A percentile compares a stretch with the other conserved stretches of the same genome.
Evolutionary conservation across 164 flowering plant species (phyloP).

Genomic region (Aristolochia contorta): DNA sequence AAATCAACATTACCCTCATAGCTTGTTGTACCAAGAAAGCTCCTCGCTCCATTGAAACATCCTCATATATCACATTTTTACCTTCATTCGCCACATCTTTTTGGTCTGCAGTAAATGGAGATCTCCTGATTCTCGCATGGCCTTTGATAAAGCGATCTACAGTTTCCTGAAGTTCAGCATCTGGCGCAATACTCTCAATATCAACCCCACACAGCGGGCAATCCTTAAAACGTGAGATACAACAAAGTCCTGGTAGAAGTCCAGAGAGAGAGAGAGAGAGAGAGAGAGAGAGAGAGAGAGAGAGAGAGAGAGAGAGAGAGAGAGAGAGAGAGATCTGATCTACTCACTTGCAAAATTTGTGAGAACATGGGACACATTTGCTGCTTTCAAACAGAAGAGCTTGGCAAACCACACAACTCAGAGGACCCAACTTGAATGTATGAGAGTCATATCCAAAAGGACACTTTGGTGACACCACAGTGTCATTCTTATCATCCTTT

Average conservation of each 20-base stretch:
- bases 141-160: constrained; percentile 97
- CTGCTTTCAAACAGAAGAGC: constrained; percentile 78
- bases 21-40: constrained; percentile 96
- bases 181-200: constrained; percentile 71
- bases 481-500: constrained; percentile 23
- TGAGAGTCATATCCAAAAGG: constrained; percentile 87
- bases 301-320: not conserved
- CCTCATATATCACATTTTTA: constrained; percentile 65
- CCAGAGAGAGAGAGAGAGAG: not conserved
- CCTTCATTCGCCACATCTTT: constrained; percentile 25
- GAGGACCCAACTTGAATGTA: constrained; percentile 82
- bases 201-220: constrained; percentile 97
- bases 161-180: constrained; percentile 50
- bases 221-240: constrained; percentile 77
- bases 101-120: constrained; percentile 29
- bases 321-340: not conserved
- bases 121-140: constrained; percentile 87
- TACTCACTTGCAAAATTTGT: constrained; percentile 84
- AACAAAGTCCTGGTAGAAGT: constrained; percentile 45
- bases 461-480: constrained; percentile 49
- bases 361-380: constrained; percentile 88
- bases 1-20: constrained; percentile 67
- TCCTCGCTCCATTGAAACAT: constrained; percentile 91
- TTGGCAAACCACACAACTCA: constrained; percentile 85
- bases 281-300: not conserved